Evolutionary conservation across 2,329 filamentous ascomycete genomes (phyloP).

Genomic region (Penicillium vulpinum): DNA sequence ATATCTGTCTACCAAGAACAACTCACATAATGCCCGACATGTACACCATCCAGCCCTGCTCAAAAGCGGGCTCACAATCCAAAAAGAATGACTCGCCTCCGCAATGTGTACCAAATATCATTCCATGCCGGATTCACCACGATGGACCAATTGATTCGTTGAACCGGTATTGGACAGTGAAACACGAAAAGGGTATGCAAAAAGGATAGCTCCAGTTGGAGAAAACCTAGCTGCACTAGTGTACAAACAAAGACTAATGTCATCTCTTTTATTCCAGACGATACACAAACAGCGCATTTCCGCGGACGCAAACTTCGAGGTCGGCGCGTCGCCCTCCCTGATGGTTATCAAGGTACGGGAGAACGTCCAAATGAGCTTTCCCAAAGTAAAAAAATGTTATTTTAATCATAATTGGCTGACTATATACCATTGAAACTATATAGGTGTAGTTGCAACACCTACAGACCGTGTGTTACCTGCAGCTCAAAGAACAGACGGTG

Average conservation of each 20-base stretch:
- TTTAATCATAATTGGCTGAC: background rate
- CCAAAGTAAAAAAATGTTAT: background rate
- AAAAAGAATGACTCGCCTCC: constrained; percentile 20
- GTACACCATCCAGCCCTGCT: constrained; percentile 37
- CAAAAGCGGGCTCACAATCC: constrained; percentile 21
- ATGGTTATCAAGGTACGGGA: constrained; percentile 62
- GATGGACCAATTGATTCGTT: constrained; percentile 68
- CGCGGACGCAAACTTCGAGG: constrained; percentile 78
- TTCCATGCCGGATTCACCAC: constrained; percentile 79
- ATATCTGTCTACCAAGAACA: background rate
- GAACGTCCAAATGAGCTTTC: background rate
- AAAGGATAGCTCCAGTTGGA: background rate
- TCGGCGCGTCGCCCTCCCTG: constrained; percentile 64
- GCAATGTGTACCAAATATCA: constrained; percentile 64
- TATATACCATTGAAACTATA: background rate
- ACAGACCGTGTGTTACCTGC: constrained; percentile 40
- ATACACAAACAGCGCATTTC: constrained; percentile 63
- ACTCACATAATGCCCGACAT: constrained; percentile 28
- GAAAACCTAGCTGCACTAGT: background rate
- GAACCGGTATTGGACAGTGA: constrained; percentile 66
- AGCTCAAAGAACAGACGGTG: constrained; percentile 36
- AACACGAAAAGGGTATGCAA: constrained; percentile 44
- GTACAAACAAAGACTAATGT: background rate
- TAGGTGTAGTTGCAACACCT: constrained; percentile 60
- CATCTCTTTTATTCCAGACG: constrained; percentile 13